Conservation (phyloP, 371 early-diverging fungal species). For the Gilbertella persicaria region DNA sequence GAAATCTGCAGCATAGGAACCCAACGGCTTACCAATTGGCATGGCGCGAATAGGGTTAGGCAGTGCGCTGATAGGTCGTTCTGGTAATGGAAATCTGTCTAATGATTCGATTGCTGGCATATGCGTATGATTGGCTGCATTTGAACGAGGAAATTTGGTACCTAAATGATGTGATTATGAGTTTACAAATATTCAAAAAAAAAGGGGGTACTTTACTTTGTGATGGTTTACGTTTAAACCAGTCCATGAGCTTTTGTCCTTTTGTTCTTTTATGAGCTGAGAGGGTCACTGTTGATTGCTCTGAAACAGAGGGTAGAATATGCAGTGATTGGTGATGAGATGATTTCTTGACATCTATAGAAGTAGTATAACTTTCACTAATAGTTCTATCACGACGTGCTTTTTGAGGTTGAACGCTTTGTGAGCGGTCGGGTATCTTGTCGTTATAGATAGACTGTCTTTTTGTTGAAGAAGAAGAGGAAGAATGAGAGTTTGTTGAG, state of each 20-base stretch:
- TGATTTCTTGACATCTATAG: background rate
- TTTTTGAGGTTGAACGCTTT: slow-evolving; percentile 16
- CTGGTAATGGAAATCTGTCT: slow-evolving; percentile 3
- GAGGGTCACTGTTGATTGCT: slow-evolving; percentile 17
- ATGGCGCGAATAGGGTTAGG: slow-evolving; percentile 28
- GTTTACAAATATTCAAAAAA: background rate
- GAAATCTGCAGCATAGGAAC: slow-evolving; percentile 27
- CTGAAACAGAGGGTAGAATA: slow-evolving; percentile 30
- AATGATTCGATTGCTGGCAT: background rate
- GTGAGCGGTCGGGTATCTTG: slow-evolving; percentile 33
- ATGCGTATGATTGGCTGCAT: background rate
- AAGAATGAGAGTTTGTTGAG: slow-evolving; percentile 6
- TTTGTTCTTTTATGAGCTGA: slow-evolving; percentile 26
- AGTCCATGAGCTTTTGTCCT: slow-evolving; percentile 67
- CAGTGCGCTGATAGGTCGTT: slow-evolving; percentile 13
- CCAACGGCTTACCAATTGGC: slow-evolving; percentile 21
- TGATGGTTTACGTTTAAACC: slow-evolving; percentile 59
- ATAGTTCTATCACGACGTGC: slow-evolving; percentile 17
- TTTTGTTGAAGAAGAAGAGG: slow-evolving; percentile 1
- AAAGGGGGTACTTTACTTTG: slow-evolving; percentile 11
- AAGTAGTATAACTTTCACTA: slow-evolving; percentile 11
- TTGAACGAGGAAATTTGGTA: background rate
- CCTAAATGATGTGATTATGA: background rate
- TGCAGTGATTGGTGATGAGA: slow-evolving; percentile 8
- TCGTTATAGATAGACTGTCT: slow-evolving; percentile 12